A percentile compares a stretch with the other conserved stretches of the same genome.
Conservation (phyloP, 805 yeast species). For the Kodamaea sagamina region DNA sequence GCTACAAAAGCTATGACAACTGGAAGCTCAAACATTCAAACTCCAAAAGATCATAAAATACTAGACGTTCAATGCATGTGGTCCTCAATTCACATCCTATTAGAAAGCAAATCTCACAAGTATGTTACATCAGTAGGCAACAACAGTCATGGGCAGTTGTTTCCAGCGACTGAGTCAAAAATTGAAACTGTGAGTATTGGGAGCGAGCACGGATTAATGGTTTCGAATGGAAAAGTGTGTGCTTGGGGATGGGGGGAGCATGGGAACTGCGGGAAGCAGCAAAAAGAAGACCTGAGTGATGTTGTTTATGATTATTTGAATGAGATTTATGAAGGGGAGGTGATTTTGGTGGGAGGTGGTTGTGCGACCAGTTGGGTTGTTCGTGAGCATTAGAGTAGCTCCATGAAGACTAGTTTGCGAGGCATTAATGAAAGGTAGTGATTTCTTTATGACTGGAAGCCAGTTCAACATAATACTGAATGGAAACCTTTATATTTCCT, state of each 20-base stretch:
- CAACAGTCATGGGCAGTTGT: conserved; percentile 71
- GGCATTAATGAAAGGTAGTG: too few species aligned
- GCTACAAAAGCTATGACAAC: conserved; percentile 16
- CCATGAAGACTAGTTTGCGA: too few species aligned
- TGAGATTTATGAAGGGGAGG: conserved; percentile 28
- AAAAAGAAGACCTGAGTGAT: conserved; percentile 16
- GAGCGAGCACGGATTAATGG: conserved; percentile 80
- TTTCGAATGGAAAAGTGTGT: conserved; percentile 38
- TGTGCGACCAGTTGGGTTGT: conserved; percentile 71
- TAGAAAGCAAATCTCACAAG: not conserved
- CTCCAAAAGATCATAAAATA: not conserved
- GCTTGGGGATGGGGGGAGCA: conserved; percentile 99
- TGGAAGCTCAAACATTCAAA: conserved; percentile 19
- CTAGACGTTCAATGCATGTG: conserved; percentile 59
- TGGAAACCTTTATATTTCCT: too few species aligned
- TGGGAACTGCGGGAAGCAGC: conserved; percentile 77
- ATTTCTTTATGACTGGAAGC: too few species aligned
- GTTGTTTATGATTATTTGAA: conserved; percentile 43
- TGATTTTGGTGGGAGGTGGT: conserved; percentile 52
- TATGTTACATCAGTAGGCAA: conserved; percentile 62
- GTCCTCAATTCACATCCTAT: conserved; percentile 67
- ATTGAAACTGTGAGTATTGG: conserved; percentile 48
- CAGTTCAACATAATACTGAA: too few species aligned
- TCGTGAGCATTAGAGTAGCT: too few species aligned
- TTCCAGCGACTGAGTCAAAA: conserved; percentile 21